A percentile compares a stretch with the other conserved stretches of the same genome.
These are phyloP conservation scores for Aspergillus diversus DNA, from an alignment of 495 filamentous ascomycete genomes.

Conservation along the genomic window DNA sequence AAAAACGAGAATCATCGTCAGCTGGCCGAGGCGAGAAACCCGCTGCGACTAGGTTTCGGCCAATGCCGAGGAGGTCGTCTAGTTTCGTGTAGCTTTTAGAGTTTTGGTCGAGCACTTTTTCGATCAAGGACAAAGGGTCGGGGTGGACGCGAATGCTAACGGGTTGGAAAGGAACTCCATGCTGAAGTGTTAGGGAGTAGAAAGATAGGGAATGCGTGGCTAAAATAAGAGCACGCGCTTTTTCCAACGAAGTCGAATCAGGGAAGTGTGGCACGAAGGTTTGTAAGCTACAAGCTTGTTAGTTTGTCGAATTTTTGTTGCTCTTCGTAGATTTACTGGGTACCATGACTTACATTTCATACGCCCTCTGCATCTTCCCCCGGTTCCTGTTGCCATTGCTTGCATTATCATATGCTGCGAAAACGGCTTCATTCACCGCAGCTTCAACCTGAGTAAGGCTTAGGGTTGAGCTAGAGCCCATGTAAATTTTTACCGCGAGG, in stretches of 20 bases:
- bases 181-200: constrained; percentile 86
- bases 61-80: constrained; percentile 81
- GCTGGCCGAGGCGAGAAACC: constrained; percentile 50
- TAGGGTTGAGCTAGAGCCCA: constrained; percentile 54
- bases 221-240: constrained; percentile 69
- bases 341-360: constrained; percentile 68
- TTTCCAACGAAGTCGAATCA: constrained; percentile 55
- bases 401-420: constrained; percentile 83
- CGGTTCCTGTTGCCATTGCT: constrained; percentile 84
- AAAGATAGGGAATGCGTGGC: constrained; percentile 87
- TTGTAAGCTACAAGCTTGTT: constrained; percentile 56
- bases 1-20: constrained; percentile 25
- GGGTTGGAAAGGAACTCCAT: constrained; percentile 89
- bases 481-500: constrained; percentile 71
- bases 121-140: constrained; percentile 82
- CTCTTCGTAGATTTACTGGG: not conserved
- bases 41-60: constrained; percentile 72
- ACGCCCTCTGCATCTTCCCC: constrained; percentile 81
- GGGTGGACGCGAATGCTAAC: constrained; percentile 84
- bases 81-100: constrained; percentile 81
- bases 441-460: constrained; percentile 57
- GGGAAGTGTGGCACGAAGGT: constrained; percentile 69
- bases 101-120: constrained; percentile 88
- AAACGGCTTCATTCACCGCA: constrained; percentile 67
- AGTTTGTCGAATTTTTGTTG: constrained; percentile 9